Evolutionary conservation across 345 rosid species (phyloP).

Genomic region (Corchorus capsularis): DNA sequence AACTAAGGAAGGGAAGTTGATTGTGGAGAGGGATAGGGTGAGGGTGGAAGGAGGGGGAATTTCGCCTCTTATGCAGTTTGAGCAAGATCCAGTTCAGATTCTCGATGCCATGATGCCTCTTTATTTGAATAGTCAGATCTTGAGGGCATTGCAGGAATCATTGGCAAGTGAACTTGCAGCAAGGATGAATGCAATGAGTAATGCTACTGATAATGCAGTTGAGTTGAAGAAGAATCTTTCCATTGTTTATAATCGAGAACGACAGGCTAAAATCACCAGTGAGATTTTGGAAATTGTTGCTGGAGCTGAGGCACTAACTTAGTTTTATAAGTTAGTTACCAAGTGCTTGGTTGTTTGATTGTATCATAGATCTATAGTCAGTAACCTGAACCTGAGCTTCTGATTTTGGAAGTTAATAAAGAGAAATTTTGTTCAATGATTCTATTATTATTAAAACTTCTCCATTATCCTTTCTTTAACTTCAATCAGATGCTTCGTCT

Average conservation of each 20-base stretch:
- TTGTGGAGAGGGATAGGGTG: constrained; percentile 56
- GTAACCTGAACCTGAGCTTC: too few species aligned
- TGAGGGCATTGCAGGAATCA: constrained; percentile 87
- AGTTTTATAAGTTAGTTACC: not conserved
- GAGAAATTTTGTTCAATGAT: too few species aligned
- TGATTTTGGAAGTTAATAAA: too few species aligned
- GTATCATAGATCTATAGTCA: not conserved
- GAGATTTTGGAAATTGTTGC: constrained; percentile 84
- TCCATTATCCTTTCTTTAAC: not conserved
- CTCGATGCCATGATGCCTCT: constrained; percentile 94
- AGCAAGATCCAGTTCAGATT: constrained; percentile 90
- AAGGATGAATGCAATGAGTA: constrained; percentile 89
- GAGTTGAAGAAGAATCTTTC: constrained; percentile 75
- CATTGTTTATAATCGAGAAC: constrained; percentile 53
- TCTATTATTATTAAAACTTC: not conserved
- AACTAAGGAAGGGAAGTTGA: constrained; percentile 71
- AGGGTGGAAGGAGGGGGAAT: constrained; percentile 30
- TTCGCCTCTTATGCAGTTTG: constrained; percentile 75
- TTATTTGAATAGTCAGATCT: constrained; percentile 81
- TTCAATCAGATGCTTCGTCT: not conserved
- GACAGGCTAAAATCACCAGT: constrained; percentile 78
- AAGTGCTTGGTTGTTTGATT: not conserved
- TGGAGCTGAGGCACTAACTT: constrained; percentile 78
- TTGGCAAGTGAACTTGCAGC: constrained; percentile 83
- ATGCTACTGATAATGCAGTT: constrained; percentile 74